Conservation (phyloP, 495 filamentous ascomycete species). For the Podospora appendiculata region DNA sequence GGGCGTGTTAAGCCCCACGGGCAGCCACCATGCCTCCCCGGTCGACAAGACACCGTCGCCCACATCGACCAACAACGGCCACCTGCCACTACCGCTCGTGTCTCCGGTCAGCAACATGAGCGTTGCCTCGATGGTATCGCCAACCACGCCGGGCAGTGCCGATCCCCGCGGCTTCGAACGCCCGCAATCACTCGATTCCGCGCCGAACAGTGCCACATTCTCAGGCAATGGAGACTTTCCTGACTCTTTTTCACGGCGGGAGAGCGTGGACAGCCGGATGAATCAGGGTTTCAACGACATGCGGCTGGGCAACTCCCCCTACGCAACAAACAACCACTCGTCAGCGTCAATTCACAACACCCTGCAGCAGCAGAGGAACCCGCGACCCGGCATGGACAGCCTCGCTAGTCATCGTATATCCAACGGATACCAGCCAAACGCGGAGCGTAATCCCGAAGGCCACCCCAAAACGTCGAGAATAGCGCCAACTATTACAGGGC, state of each 20-base stretch:
- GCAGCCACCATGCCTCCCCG: slow-evolving; percentile 30
- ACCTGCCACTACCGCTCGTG: slow-evolving; percentile 35
- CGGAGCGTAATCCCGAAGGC: slow-evolving; percentile 44
- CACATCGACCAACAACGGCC: slow-evolving; percentile 26
- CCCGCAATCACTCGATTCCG: slow-evolving; percentile 39
- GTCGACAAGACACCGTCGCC: slow-evolving; percentile 49
- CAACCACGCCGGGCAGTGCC: slow-evolving; percentile 34
- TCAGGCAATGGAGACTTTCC: slow-evolving; percentile 13
- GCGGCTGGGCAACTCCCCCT: slow-evolving; percentile 59
- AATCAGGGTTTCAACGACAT: slow-evolving; percentile 64
- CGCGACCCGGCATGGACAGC: slow-evolving; percentile 33
- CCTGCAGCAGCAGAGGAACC: slow-evolving; percentile 44
- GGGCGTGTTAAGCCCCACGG: slow-evolving; percentile 28
- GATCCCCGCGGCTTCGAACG: slow-evolving; percentile 33
- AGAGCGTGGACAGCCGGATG: slow-evolving; percentile 71
- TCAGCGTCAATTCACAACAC: slow-evolving; percentile 60
- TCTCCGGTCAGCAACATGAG: slow-evolving; percentile 46
- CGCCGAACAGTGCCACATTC: slow-evolving; percentile 20
- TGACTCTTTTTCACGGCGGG: slow-evolving; percentile 52
- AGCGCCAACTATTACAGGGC: slow-evolving; percentile 69
- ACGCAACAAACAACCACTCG: slow-evolving; percentile 69
- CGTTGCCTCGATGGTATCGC: slow-evolving; percentile 49
- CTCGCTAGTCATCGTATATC: slow-evolving; percentile 48
- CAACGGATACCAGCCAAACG: slow-evolving; percentile 53
- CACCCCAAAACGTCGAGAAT: slow-evolving; percentile 48